Evolutionary conservation across 352 stramenopile genomes (phyloP).

Genomic region (Phytophthora tentaculata): DNA sequence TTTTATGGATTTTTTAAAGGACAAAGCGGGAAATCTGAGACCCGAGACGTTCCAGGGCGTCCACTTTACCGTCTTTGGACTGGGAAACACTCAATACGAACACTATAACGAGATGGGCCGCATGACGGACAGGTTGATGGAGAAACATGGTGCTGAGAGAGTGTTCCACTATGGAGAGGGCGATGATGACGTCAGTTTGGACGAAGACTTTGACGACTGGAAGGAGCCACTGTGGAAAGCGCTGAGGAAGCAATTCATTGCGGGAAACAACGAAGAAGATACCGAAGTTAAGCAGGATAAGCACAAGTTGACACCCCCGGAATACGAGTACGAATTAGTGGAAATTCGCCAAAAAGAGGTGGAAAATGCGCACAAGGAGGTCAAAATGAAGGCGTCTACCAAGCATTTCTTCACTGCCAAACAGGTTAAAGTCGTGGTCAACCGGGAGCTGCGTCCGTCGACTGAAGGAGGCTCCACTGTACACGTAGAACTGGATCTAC

Average conservation of each 20-base stretch:
- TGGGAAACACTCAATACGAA: conserved; percentile 99
- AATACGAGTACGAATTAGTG: conserved; percentile 67
- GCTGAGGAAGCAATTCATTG: conserved; percentile 69
- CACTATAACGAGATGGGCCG: conserved; percentile 98
- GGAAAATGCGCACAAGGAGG: conserved; percentile 18
- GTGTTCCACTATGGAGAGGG: conserved; percentile 94
- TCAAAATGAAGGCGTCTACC: conserved; percentile 79
- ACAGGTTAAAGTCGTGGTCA: conserved; percentile 86
- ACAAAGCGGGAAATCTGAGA: conserved; percentile 44
- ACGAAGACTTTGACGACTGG: conserved; percentile 94
- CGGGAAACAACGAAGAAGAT: conserved; percentile 32
- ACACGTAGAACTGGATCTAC: conserved; percentile 92
- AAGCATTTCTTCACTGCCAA: conserved; percentile 92
- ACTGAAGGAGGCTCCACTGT: conserved; percentile 84
- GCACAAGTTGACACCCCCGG: conserved; percentile 39
- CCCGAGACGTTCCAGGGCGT: conserved; percentile 61
- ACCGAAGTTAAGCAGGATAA: conserved; percentile 3
- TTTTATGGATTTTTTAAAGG: conserved; percentile 94
- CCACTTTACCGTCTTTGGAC: conserved; percentile 96
- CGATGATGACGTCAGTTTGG: conserved; percentile 96
- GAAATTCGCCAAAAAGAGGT: conserved; percentile 46
- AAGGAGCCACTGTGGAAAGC: conserved; percentile 94
- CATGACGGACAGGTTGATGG: conserved; percentile 91
- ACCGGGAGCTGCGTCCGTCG: conserved; percentile 89
- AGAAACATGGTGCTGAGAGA: conserved; percentile 79